Evolutionary conservation across 2,329 filamentous ascomycete species (phyloP).

Genomic region (Aspergillus vadensis): DNA sequence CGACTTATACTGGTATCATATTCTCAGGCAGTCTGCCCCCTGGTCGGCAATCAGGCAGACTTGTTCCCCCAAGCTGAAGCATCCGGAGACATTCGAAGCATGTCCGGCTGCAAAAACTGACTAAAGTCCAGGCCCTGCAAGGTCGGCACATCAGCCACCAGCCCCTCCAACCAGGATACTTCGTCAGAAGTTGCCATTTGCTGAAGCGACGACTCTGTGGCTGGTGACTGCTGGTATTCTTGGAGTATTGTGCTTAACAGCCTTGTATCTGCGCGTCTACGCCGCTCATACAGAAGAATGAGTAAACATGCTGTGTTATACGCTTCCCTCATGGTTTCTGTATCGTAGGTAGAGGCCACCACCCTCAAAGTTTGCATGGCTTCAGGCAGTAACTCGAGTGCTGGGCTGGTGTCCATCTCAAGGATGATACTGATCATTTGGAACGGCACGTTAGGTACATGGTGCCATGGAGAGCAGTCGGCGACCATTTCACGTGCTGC

Average conservation of each 20-base stretch:
- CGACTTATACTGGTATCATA: too few relatives aligned
- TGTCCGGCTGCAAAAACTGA: slow-evolving; percentile 35
- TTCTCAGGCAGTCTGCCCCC: too few relatives aligned
- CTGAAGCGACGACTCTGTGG: background rate
- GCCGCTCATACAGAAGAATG: slow-evolving; percentile 52
- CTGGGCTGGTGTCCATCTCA: slow-evolving; percentile 54
- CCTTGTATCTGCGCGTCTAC: slow-evolving; percentile 44
- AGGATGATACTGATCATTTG: slow-evolving; percentile 59
- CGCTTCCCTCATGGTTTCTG: slow-evolving; percentile 53
- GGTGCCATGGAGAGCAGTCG: slow-evolving; percentile 56
- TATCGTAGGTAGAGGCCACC: slow-evolving; percentile 48
- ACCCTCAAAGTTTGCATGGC: slow-evolving; percentile 52
- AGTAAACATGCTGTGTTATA: slow-evolving; percentile 55
- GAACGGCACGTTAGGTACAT: slow-evolving; percentile 61
- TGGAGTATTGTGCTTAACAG: slow-evolving; percentile 24
- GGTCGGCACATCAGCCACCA: slow-evolving; percentile 46
- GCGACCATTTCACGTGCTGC: slow-evolving; percentile 50
- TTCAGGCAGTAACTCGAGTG: slow-evolving; percentile 51
- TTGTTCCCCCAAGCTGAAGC: too few relatives aligned
- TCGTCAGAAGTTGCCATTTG: slow-evolving; percentile 30
- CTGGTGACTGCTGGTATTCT: background rate
- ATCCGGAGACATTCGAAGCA: slow-evolving; percentile 15
- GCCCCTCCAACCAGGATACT: slow-evolving; percentile 42
- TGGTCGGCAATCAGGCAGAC: too few relatives aligned
- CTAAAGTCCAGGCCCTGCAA: slow-evolving; percentile 39